These are phyloP conservation scores for Lactarius quietus DNA, from an alignment of 768 basidiomycete species.

Conservation along the genomic window DNA sequence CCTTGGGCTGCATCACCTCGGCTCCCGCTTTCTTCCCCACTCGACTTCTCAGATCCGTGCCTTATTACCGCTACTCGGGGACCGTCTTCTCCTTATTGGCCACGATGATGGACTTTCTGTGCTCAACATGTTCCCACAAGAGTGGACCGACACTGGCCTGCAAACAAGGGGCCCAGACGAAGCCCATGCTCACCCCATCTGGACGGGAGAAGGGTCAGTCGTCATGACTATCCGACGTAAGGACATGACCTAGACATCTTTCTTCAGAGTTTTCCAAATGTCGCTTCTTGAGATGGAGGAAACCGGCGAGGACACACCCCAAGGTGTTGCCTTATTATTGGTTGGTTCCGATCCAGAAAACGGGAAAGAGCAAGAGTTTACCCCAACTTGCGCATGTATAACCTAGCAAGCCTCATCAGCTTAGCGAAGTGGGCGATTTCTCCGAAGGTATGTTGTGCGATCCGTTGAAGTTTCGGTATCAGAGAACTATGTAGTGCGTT, in stretches of 20 bases:
- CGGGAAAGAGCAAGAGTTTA: conserved; percentile 52
- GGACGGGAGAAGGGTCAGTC: conserved; percentile 73
- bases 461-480: not conserved
- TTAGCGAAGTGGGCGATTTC: conserved; percentile 71
- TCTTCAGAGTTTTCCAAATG: conserved; percentile 69
- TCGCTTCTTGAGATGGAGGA: conserved; percentile 62
- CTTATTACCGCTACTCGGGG: conserved; percentile 63
- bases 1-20: conserved; percentile 70
- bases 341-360: conserved; percentile 61
- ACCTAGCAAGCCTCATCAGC: conserved; percentile 66
- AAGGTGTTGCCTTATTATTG: conserved; percentile 74
- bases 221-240: not conserved
- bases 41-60: conserved; percentile 70
- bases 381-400: conserved; percentile 75
- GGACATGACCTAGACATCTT: not conserved
- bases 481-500: conserved; percentile 41
- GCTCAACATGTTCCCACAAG: conserved; percentile 76
- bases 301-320: conserved; percentile 53
- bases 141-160: conserved; percentile 48
- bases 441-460: conserved; percentile 49
- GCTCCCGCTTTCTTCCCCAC: conserved; percentile 83
- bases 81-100: conserved; percentile 69
- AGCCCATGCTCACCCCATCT: conserved; percentile 62
- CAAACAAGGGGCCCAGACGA: conserved; percentile 61
- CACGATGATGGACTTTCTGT: conserved; percentile 79